Base-by-base conservation (phyloP, 805 yeast species). In the Yamadazyma sp. region DNA sequence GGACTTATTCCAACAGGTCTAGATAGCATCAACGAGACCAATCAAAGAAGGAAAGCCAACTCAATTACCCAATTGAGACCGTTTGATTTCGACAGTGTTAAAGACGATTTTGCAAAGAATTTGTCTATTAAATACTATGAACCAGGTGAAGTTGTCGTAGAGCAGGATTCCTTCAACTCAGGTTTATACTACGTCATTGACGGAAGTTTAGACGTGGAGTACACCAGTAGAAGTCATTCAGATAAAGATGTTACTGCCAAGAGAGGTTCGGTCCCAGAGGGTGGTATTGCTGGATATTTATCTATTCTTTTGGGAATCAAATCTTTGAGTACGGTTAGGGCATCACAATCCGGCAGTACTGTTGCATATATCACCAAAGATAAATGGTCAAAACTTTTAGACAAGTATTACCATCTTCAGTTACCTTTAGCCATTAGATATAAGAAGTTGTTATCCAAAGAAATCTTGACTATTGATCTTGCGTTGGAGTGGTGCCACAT, bases 401-500 rank as follows among this genome's bases (percentile, higher is more conserved):
- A 91, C 40, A 77, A 78, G 45, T 83, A 78, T 53, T 90, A 91
- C 41, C 72, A 78, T 59, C 70, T 91, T 7, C 84, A 85, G 47
- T 64, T 91, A 25, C 78, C 88, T 2, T 74, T 89, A 31, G 96
- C 98, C 0, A 79, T 80, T 42, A 73, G 80, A 6, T 64, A 91
- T 45, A 79, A 84, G 30, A 70, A 69, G n/a, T 69, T 84, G 2
- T 59, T 93, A 26, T 82, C 90, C 19, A 66, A 75, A 19, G 77
- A 84, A 38, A 67, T 91, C 25, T 60, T 84, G 25, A 77, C 83
- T 39, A 76, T 93, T 28, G 98, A 91, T 54, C 87, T 85, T 59
- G 96, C 97, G 0, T 64, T 93, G 35, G 99, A 93, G 58, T 91
- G 98, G 98, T 79, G 90, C 27, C 96, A 88, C 42, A 70, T 85